Base-by-base conservation (phyloP, 345 rosid species). In the Rhodomyrtus tomentosa region DNA sequence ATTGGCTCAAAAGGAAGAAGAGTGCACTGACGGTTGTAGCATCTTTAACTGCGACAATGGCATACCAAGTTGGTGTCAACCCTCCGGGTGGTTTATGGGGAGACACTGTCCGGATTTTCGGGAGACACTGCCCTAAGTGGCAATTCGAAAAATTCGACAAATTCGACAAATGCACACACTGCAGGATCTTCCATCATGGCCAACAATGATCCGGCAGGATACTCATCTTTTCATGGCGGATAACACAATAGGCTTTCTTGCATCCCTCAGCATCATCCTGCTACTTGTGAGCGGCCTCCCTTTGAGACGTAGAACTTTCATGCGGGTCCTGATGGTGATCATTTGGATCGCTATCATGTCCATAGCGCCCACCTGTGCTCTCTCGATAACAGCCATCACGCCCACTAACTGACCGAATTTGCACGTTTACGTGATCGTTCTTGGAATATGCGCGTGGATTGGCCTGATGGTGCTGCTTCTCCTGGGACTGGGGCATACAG, bases 341-440 rank as follows among this genome's bases (percentile, higher is more conserved):
- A 58, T 13, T 4, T 27, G 72, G 72, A 58, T 58, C 0, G 5
- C 20, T 29, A 58, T 58, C 72, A 58, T 36, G 6, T 58, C 32
- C 15, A 27, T 27, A 58, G 38, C 38, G 20, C 0, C 16, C 53
- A 5, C 2, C 20, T 51, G 16, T 51, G 0, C 18, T 50, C 52
- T 14, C 52, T 12, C 14, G 14, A 50, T 50, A 14, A 0, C 6
- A 50, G 20, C 5, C 6, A 13, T 50, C 20, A 3, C 20, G 18
- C 53, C 53, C 20, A 0, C 0, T 11, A 6, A 50, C 45, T 9
- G 1, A 13, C 1, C 0, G 16, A 14, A 14, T 5, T 50, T 2
- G 6, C 45, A 42, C 45, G 15, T 15, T 5, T 4, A 13, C 18
- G 16, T 51, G 16, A 2, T 16, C 16, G 5, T 5, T 15, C 5